phyloP scores from a whole-genome alignment of 176 grass and related monocot genomes.

The Alopecurus myosuroides region DNA sequence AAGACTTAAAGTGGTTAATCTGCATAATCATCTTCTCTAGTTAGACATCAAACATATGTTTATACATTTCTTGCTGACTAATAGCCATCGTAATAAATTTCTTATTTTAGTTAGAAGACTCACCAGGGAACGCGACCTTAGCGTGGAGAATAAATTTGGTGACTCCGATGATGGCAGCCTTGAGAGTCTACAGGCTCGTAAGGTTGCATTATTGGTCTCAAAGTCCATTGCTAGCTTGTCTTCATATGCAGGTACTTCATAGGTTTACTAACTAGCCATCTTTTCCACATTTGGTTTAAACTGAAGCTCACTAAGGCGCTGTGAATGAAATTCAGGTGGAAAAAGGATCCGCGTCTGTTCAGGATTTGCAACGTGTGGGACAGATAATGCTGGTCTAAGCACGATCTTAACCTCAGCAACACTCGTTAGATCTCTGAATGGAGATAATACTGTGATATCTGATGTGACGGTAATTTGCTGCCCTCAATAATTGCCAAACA shows the following conservation, averaged over 20 bases:
- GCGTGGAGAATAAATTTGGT: not conserved
- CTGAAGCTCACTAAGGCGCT: not conserved
- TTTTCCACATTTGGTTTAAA: not conserved
- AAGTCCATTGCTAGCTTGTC: conserved; percentile 1
- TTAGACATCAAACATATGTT: not conserved
- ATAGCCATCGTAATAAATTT: not conserved
- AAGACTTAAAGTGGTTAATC: not conserved
- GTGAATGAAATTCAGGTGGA: not conserved
- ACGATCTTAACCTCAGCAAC: conserved; percentile 1
- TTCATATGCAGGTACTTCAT: conserved; percentile 14
- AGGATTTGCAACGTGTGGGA: not conserved
- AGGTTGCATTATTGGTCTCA: not conserved
- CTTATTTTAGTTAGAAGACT: not conserved
- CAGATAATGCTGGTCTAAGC: not conserved
- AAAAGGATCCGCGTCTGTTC: conserved; percentile 23
- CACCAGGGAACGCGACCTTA: not conserved
- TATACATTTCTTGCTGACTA: not conserved
- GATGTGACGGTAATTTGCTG: not conserved
- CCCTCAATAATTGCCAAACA: not conserved
- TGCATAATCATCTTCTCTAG: not conserved
- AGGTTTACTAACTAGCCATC: not conserved
- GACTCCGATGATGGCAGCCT: conserved; percentile 12
- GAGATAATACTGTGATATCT: not conserved
- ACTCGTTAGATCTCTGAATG: conserved; percentile 14
- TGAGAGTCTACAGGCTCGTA: not conserved